phyloP scores from a whole-genome alignment of 2,329 filamentous ascomycete species.

The Akanthomyces uredinophilus region DNA sequence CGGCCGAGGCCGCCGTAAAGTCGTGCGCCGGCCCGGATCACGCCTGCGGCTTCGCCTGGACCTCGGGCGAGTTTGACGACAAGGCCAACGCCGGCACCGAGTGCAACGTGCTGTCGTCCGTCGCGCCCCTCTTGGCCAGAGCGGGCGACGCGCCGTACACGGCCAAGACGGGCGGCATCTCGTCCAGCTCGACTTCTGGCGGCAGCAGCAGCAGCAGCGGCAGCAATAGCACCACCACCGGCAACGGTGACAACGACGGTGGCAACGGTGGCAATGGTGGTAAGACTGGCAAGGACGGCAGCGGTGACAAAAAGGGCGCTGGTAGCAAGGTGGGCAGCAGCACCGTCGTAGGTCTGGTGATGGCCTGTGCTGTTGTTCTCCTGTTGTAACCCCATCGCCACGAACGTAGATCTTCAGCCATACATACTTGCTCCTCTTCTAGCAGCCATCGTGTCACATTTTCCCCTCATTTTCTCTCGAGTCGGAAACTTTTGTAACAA shows the following conservation, averaged over 20 bases:
- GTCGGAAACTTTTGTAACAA: not conserved
- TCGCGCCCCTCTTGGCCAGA: conserved; percentile 46
- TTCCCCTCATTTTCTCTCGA: no score
- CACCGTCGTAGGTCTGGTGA: not conserved
- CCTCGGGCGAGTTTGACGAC: conserved; percentile 44
- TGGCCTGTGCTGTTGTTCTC: not conserved
- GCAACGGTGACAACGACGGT: conserved; percentile 2
- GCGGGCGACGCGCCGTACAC: conserved; percentile 37
- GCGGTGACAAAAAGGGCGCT: not conserved
- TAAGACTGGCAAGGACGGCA: not conserved
- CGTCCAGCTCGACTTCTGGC: conserved; percentile 40
- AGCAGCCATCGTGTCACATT: not conserved
- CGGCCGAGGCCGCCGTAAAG: conserved; percentile 48
- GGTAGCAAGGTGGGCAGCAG: not conserved
- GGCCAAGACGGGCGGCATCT: conserved; percentile 46
- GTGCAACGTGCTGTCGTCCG: conserved; percentile 53
- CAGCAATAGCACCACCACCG: conserved; percentile 35
- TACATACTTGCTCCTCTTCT: not conserved
- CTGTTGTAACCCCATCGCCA: not conserved
- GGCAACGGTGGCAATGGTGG: conserved; percentile 8
- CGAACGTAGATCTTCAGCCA: not conserved
- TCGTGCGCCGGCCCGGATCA: conserved; percentile 47
- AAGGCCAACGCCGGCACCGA: conserved; percentile 53
- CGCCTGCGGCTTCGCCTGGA: conserved; percentile 53
- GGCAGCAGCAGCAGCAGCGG: conserved; percentile 34